Base-by-base conservation (phyloP, 116 monocot genomes). In the Dioscorea cayenensis region DNA sequence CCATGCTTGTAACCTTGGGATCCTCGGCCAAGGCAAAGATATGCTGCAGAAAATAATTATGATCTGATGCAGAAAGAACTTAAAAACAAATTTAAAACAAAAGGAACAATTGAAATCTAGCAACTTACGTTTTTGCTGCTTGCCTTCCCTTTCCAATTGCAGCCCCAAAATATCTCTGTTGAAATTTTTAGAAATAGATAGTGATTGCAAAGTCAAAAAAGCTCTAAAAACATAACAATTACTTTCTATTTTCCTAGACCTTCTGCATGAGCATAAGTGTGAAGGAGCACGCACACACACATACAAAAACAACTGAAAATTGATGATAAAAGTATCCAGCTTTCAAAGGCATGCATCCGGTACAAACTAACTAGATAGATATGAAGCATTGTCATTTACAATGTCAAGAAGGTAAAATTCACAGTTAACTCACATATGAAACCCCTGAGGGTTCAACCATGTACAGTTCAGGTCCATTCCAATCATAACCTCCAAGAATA, bases 381-480 rank as follows among this genome's bases (percentile, higher is more conserved):
- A 55, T 32, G 32, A 55, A 55, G 17, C 55, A 55, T 55, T 55
- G 43, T 43, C 43, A 43, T 43, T 43, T 43, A 12, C 12, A 6
- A 5, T 43, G 1, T 43, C 43, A 8, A 43, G 43, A 5, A 43
- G 43, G 5, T 43, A 10, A 8, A 7, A 10, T 36, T n/a, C 49
- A 7, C 36, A 68, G 28, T 51, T 38, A 80, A 83, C 96, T 97
- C 74, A 97, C 97, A 82, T 93, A 93, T 18, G 94, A 97, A 43
- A 97, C 79, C 22, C 97, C 96, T 43, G 96, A 97, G 19, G 96
- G 96, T 83, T 97, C 96, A 68, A 97, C 75, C 90, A 94, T 86
- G 83, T 90, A 97, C 27, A 97, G 78, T 72, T 97, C 94, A 60
- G 94, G 94, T 37, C 90, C 94, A 77, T 94, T 87, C 69, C 94